Base-by-base conservation (phyloP, 2,329 filamentous ascomycete species). In the Claviceps sp. region DNA sequence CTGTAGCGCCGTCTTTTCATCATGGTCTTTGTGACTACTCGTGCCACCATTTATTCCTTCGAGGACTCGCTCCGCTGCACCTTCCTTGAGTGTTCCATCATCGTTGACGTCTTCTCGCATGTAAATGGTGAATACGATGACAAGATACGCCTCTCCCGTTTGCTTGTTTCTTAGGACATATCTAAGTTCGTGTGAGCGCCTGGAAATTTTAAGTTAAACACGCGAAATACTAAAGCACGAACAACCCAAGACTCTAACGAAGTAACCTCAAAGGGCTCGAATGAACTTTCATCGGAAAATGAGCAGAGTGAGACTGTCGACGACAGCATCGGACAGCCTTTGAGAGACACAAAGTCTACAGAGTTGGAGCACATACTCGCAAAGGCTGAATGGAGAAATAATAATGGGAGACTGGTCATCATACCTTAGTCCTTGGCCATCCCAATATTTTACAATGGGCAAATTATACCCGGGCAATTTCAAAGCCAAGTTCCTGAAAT, bases 91-190 rank as follows among this genome's bases (percentile, higher is more conserved):
- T 1, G 71, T 72, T 1, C 78, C 79, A 49, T 81, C 72, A 54
- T 81, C 76, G 56, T 79, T 74, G 37, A 83, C 70, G 55, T 85
- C 75, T 47, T 87, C 82, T 52, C 79, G 82, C 8, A 84, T 77
- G 54, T 93, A 75, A 4, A 96, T 72, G 18, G 83, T 85, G 65
- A 97, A 91, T 5, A 89, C 69, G 16, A 97, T 74, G 46, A 91
- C 87, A 34, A 95, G 80, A 60, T 95, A 87, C 16, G 87, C 77
- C 37, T 87, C 78, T 47, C 79, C 79, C 0, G 87, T 91, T 22
- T 74, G 68, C 55, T 80, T 81, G 67, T 96, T 87, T 64, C 90
- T 91, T 63, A 97, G 77, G 54, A 94, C 88, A 69, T 97, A 96
- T 77, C 90, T 90, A 70, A 94, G 79, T 59, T 82, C 77, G 70